phyloP scores from a whole-genome alignment of 2,329 filamentous ascomycete species.

The Ophiocordyceps camponoti-rufipedis region DNA sequence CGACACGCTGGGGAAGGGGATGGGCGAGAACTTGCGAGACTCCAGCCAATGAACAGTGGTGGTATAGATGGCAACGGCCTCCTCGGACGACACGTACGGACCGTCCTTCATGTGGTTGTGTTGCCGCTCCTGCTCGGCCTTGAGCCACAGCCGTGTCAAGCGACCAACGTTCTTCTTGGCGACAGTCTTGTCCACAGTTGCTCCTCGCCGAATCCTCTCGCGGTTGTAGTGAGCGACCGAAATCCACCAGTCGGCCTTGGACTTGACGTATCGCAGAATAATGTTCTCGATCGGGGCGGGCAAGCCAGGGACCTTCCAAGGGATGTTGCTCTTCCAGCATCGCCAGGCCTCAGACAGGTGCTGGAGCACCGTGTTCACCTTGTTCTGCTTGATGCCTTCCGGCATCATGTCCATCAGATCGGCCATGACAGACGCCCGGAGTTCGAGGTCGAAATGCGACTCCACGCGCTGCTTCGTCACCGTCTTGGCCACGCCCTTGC shows the following conservation, averaged over 20 bases:
- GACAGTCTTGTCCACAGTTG: constrained; percentile 96
- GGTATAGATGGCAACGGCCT: constrained; percentile 96
- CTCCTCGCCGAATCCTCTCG: constrained; percentile 87
- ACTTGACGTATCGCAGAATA: constrained; percentile 95
- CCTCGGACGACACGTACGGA: constrained; percentile 93
- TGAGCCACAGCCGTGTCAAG: constrained; percentile 87
- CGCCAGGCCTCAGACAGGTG: constrained; percentile 97
- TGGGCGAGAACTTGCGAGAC: constrained; percentile 94
- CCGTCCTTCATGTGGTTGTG: constrained; percentile 99
- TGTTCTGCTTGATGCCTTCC: constrained; percentile 98
- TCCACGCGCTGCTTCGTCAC: constrained; percentile 98
- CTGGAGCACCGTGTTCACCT: constrained; percentile 93
- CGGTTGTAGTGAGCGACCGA: constrained; percentile 98
- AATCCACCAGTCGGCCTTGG: constrained; percentile 99
- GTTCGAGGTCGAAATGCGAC: constrained; percentile 92
- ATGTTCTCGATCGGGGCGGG: constrained; percentile 98
- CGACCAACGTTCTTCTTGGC: constrained; percentile 98
- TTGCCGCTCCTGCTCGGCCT: constrained; percentile 93
- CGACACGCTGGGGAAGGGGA: constrained; percentile 94
- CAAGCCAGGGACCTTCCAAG: constrained; percentile 94
- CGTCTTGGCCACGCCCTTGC: constrained; percentile 96
- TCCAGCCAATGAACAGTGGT: constrained; percentile 98
- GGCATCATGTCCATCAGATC: constrained; percentile 99
- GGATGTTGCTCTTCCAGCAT: constrained; percentile 99
- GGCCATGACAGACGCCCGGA: constrained; percentile 95